Evolutionary conservation across 257 asterid species (phyloP).

Genomic region (Scutellaria baicalensis): DNA sequence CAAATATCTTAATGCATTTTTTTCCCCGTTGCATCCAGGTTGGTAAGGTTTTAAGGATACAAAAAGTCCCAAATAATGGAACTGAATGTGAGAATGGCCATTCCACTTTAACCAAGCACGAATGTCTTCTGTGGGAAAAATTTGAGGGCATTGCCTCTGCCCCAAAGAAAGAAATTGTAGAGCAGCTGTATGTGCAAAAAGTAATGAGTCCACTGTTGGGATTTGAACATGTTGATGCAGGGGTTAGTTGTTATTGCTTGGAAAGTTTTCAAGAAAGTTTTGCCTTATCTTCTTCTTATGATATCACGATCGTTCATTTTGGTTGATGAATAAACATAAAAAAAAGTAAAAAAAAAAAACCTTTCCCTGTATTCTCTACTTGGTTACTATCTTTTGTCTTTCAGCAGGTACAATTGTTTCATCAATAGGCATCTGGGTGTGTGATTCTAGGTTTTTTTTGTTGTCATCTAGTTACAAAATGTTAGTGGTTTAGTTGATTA

Average conservation of each 20-base stretch:
- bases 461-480: no score
- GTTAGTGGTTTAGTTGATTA: no score
- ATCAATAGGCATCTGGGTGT: neutral
- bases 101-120: constrained; percentile 48
- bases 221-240: constrained; percentile 79
- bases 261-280: neutral
- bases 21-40: constrained; percentile 34
- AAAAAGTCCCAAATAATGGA: constrained; percentile 48
- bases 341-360: no score
- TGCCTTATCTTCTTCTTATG: neutral
- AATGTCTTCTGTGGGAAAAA: constrained; percentile 60
- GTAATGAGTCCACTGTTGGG: constrained; percentile 82
- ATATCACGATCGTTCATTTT: neutral
- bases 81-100: constrained; percentile 42
- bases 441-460: neutral
- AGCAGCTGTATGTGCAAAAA: constrained; percentile 60
- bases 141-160: constrained; percentile 57
- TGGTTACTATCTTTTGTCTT: constrained; percentile 6
- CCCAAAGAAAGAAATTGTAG: constrained; percentile 64
- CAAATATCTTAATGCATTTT: neutral
- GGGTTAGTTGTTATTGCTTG: constrained; percentile 44
- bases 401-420: neutral
- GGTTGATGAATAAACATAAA: neutral
- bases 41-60: constrained; percentile 82
- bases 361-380: neutral